Evolutionary conservation across 1,139 yeast species (phyloP).

Genomic region (Scheffersomyces segobiensis): DNA sequence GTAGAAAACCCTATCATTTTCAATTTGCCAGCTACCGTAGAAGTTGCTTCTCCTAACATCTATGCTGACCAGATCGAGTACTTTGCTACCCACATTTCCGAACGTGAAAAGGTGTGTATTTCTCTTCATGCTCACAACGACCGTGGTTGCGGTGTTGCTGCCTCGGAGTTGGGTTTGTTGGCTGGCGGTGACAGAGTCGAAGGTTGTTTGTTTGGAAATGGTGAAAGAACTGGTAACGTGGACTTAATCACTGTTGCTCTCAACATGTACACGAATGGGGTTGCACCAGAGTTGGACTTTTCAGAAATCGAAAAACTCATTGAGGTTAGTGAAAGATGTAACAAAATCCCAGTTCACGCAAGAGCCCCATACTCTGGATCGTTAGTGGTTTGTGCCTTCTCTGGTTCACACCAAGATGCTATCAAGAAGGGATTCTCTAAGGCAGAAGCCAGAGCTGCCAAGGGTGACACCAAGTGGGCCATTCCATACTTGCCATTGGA

Average conservation of each 20-base stretch:
- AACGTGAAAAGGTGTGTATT: conserved; percentile 46
- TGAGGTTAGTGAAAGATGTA: conserved; percentile 47
- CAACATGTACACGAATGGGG: conserved; percentile 49
- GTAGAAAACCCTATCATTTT: conserved; percentile 44
- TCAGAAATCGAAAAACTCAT: conserved; percentile 42
- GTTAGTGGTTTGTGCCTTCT: conserved; percentile 50
- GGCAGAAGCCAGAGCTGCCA: conserved; percentile 24
- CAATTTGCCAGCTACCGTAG: conserved; percentile 53
- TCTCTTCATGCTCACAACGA: conserved; percentile 52
- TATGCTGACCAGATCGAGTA: conserved; percentile 54
- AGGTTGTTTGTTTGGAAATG: conserved; percentile 52
- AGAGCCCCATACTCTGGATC: conserved; percentile 53
- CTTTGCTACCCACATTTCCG: conserved; percentile 41
- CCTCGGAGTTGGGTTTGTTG: conserved; percentile 48
- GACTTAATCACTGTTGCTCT: conserved; percentile 50
- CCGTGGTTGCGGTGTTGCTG: conserved; percentile 54
- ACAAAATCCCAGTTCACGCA: conserved; percentile 48
- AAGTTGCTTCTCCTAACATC: conserved; percentile 49
- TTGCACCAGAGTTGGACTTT: conserved; percentile 45
- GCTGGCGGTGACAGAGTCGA: conserved; percentile 55
- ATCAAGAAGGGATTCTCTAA: conserved; percentile 47
- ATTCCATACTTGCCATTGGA: conserved; percentile 52
- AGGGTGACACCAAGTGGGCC: conserved; percentile 34
- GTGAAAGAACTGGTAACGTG: conserved; percentile 53
- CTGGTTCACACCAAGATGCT: conserved; percentile 54